phyloP scores from a whole-genome alignment of 1,284 basidiomycete species.

The Moesziomyces antarcticus region DNA sequence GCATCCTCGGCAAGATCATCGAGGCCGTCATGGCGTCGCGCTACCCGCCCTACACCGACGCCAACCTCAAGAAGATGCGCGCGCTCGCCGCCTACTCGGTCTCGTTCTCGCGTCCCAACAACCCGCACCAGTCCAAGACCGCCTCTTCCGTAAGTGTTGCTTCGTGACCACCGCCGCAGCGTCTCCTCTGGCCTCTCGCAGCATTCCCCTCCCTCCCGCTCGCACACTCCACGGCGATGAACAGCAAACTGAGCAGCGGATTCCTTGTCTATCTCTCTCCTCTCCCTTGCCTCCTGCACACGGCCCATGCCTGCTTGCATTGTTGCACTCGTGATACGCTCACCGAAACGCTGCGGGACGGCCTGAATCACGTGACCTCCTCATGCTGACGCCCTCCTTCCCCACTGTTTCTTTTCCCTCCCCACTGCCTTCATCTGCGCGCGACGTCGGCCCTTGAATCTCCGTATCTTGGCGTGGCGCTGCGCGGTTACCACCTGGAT shows the following conservation, averaged over 20 bases:
- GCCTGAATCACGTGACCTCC: conserved; percentile 26
- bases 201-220: neutral
- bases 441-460: neutral
- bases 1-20: conserved; percentile 63
- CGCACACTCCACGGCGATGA: neutral
- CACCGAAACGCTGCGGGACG: conserved; percentile 8
- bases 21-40: conserved; percentile 65
- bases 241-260: conserved; percentile 47
- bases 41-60: conserved; percentile 68
- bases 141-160: conserved; percentile 41
- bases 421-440: neutral
- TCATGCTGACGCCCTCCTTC: conserved; percentile 5
- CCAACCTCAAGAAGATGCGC: conserved; percentile 54
- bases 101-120: conserved; percentile 50
- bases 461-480: neutral
- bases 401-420: neutral
- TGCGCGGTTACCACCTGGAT: neutral
- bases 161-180: neutral
- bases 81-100: conserved; percentile 36
- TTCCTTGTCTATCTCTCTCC: conserved; percentile 6
- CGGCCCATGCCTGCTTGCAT: neutral
- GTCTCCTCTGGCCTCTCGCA: neutral
- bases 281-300: neutral
- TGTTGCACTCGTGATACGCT: neutral
- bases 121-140: conserved; percentile 53